Evolutionary conservation across 169 alveolate genomes (phyloP), one percentile per base, ranked within the genome.

Genomic region (Plasmodium knowlesi): DNA sequence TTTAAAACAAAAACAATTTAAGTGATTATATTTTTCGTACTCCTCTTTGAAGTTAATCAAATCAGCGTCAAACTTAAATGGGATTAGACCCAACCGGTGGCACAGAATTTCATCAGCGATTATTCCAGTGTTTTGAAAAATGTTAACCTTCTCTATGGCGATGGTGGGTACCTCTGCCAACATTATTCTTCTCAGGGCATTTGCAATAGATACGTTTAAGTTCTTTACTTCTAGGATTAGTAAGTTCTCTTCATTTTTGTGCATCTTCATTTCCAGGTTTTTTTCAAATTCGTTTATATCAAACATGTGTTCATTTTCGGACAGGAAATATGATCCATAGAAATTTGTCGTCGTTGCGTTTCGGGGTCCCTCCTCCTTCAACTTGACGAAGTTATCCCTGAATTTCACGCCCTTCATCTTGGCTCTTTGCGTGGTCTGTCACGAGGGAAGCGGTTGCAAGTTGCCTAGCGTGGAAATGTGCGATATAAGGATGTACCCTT

Each of bases 81-180:
- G 99, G 37, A 99, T 96, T 41, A 99, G 97, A 3, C 99, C 99
- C 90, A 99, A 96, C 78, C 99, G 95, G 91, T 99, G 99, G 22
- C 99, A 98, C 43, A 99, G 95, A 9, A 98, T 99, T 95, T 99
- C 99, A 97, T 99, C 99, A 80, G 99, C 99, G 71, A 99, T 96
- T 3, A 99, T 99, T 22, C 98, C 98, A 0, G 98, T 97, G 76
- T 97, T 97, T 83, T 97, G 98, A 92, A 88, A 80, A 34, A 96
- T 96, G 67, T 95, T 95, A 16, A 99, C 99, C 81, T 98, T 96
- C 88, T 99, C 99, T 32, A 98, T 97, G 3, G 99, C 99, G 96
- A 99, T 98, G 67, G 99, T 98, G 19, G 99, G 99, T 10, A 98
- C 98, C 94, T 99, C 99, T 5, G 99, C 98, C 43, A 99, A 92